phyloP scores from a whole-genome alignment of 306 rosid genomes.

The Herpetospermum pedunculosum region DNA sequence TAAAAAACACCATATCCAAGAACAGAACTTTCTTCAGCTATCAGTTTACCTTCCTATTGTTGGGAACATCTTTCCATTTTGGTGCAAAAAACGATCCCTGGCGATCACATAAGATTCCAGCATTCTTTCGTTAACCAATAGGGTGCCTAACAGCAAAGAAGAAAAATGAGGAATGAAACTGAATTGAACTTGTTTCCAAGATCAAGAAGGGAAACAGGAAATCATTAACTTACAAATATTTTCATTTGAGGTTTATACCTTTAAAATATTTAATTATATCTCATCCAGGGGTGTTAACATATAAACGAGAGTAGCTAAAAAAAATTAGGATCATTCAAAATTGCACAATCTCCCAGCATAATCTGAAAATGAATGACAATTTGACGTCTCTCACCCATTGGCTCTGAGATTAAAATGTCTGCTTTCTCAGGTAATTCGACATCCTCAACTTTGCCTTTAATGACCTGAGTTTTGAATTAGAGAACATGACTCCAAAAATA shows the following conservation, averaged over 20 bases:
- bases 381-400: constrained; percentile 58
- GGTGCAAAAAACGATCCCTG: constrained; percentile 79
- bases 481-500: neutral
- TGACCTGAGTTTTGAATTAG: constrained; percentile 34
- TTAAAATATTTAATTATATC: neutral
- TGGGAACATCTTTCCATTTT: constrained; percentile 89
- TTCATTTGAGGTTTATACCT: neutral
- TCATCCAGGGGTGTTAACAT: neutral
- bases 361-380: neutral
- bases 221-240: neutral
- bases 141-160: constrained; percentile 39
- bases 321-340: neutral
- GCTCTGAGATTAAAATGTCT: constrained; percentile 92
- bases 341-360: neutral
- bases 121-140: constrained; percentile 91
- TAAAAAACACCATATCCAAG: neutral
- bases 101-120: constrained; percentile 95
- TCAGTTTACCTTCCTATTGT: constrained; percentile 61
- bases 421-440: constrained; percentile 90
- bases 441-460: constrained; percentile 90
- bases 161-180: constrained; percentile 1
- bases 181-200: neutral
- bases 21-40: too few relatives aligned
- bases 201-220: neutral
- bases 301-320: neutral